Conservation (phyloP, 192 early-diverging fungal species). For the Radiomyces spectabilis region DNA sequence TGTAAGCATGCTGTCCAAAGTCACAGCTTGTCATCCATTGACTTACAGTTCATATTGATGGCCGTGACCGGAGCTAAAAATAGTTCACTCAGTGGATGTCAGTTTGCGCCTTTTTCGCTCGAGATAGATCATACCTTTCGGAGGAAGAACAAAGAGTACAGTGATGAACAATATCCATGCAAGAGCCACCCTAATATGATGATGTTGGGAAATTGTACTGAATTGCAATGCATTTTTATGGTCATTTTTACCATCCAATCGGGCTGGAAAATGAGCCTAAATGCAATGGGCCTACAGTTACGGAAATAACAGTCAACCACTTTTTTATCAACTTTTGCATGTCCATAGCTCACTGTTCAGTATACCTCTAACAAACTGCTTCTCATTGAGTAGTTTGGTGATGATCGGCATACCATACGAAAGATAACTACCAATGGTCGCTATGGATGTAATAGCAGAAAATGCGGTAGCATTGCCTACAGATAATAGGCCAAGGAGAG, state of each 20-base stretch:
- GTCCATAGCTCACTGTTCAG: neutral
- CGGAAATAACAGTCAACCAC: neutral
- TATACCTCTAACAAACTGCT: conserved; percentile 13
- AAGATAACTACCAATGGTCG: conserved; percentile 44
- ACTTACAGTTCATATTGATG: conserved; percentile 33
- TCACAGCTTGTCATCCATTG: too few species aligned
- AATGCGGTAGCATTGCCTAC: conserved; percentile 34
- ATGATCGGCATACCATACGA: conserved; percentile 35
- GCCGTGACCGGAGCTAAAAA: conserved; percentile 21
- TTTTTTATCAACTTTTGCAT: neutral
- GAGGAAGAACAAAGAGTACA: conserved; percentile 33
- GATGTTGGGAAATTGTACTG: neutral
- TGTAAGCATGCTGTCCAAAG: too few species aligned
- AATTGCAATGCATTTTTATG: neutral
- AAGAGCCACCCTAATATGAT: conserved; percentile 13
- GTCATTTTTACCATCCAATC: conserved; percentile 14
- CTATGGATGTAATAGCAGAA: conserved; percentile 42
- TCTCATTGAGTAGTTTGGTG: conserved; percentile 11
- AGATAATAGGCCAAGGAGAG: conserved; percentile 27
- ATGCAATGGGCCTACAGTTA: conserved; percentile 30
- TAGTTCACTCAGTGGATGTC: neutral
- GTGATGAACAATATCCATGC: conserved; percentile 40
- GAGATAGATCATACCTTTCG: too few species aligned
- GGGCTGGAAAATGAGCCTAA: conserved; percentile 21
- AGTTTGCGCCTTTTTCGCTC: neutral